Percentiles rank a stretch among this genome's conserved stretches.
phyloP scores from a whole-genome alignment of 1,284 basidiomycete genomes.

The Inonotus obliquus region DNA sequence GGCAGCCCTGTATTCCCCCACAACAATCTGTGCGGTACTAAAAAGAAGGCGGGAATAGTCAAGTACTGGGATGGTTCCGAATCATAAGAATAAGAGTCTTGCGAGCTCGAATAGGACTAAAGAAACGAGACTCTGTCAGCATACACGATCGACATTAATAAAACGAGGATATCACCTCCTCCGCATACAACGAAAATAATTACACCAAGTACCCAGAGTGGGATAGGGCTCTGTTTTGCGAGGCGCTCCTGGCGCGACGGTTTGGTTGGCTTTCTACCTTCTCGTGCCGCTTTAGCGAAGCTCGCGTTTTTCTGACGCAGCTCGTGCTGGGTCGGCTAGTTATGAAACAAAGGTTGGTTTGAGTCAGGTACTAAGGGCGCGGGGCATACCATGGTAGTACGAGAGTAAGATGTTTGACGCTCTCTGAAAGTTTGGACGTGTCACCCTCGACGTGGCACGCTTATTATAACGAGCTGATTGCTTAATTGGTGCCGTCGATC shows the following conservation, averaged over 20 bases:
- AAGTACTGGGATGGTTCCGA: not conserved
- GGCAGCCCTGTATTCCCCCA: not conserved
- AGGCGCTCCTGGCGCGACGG: slow-evolving; percentile 65
- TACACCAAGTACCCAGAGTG: slow-evolving; percentile 62
- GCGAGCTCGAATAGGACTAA: slow-evolving; percentile 70
- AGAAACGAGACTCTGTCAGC: not conserved
- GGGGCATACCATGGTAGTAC: slow-evolving; percentile 30
- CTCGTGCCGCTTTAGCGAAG: slow-evolving; percentile 64
- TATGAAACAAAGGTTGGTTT: not conserved
- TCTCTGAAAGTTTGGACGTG: slow-evolving; percentile 4
- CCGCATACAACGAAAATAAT: slow-evolving; percentile 71
- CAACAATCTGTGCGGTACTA: not conserved
- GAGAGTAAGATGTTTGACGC: not conserved
- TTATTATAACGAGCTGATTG: not conserved
- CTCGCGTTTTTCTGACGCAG: slow-evolving; percentile 73
- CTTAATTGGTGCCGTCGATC: not conserved
- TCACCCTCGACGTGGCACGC: slow-evolving; percentile 16
- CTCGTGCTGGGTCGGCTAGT: slow-evolving; percentile 61
- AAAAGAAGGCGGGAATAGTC: not conserved
- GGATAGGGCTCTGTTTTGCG: slow-evolving; percentile 65
- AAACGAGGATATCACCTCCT: slow-evolving; percentile 51
- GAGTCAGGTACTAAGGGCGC: not conserved
- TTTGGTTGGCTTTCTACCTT: slow-evolving; percentile 71
- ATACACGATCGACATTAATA: not conserved
- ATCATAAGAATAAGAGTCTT: slow-evolving; percentile 59